These are phyloP conservation scores for Nepenthes mirabilis DNA, from an alignment of 148 eudicot genomes.

Conservation along the genomic window DNA sequence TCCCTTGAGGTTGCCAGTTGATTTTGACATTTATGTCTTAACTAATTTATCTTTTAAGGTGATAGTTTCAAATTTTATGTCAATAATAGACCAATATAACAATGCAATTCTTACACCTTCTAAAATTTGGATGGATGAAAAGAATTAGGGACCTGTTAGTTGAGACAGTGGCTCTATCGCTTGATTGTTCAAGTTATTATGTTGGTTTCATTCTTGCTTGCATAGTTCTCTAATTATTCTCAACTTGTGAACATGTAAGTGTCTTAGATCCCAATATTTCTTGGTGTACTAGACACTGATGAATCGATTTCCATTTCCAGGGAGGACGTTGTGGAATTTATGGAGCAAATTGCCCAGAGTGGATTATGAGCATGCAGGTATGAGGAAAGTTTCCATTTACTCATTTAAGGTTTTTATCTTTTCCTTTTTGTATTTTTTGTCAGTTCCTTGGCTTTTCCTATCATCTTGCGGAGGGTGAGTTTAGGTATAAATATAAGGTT, in stretches of 20 bases:
- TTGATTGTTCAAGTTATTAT: too few relatives aligned
- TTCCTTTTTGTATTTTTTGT: not conserved
- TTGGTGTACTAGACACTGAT: conserved; percentile 1
- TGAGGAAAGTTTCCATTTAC: conserved; percentile 6
- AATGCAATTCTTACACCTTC: too few relatives aligned
- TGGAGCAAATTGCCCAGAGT: conserved; percentile 76
- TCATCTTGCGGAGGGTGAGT: not conserved
- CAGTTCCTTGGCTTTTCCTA: not conserved
- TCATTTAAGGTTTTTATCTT: not conserved
- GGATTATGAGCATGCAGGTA: conserved; percentile 99
- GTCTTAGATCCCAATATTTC: not conserved
- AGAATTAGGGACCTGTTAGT: too few relatives aligned
- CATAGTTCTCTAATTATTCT: not conserved
- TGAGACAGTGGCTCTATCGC: too few relatives aligned
- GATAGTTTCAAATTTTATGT: too few relatives aligned
- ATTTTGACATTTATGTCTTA: too few relatives aligned
- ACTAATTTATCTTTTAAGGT: too few relatives aligned
- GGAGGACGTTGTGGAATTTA: conserved; percentile 87
- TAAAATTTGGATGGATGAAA: too few relatives aligned
- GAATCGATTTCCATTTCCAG: conserved; percentile 26
- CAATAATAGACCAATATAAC: too few relatives aligned
- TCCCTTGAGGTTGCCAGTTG: too few relatives aligned
- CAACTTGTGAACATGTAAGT: not conserved
- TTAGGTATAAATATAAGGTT: too few relatives aligned
- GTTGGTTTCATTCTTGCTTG: too few relatives aligned